Evolutionary conservation across 768 basidiomycete genomes (phyloP).

Genomic region (Tulasnella sp.): DNA sequence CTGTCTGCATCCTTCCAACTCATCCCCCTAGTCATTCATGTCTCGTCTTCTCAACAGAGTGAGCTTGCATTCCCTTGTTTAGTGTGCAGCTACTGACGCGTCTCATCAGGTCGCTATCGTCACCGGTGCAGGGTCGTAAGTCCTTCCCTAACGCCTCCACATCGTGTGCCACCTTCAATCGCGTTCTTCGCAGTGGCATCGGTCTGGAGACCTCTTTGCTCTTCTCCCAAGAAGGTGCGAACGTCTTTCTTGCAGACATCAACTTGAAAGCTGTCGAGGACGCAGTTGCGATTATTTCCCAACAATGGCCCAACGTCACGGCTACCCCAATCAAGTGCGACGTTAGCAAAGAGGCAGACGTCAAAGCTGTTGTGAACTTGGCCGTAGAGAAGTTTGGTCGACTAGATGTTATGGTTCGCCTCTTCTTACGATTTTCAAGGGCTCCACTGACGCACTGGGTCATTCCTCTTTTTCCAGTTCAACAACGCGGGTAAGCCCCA

Average conservation of each 20-base stretch:
- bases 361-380: conserved; percentile 71
- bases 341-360: conserved; percentile 79
- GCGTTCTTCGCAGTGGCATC: conserved; percentile 62
- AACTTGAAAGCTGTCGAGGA: conserved; percentile 67
- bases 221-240: conserved; percentile 92
- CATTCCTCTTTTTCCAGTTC: conserved; percentile 47
- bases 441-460: neutral
- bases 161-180: conserved; percentile 21
- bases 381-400: conserved; percentile 85
- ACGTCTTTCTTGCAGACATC: conserved; percentile 81
- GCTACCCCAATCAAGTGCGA: conserved; percentile 67
- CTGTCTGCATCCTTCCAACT: neutral
- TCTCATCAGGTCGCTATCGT: conserved; percentile 57
- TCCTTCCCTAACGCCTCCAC: conserved; percentile 18
- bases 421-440: neutral
- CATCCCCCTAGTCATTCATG: neutral
- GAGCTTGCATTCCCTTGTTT: neutral
- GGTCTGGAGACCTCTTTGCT: conserved; percentile 92
- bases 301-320: conserved; percentile 61
- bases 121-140: conserved; percentile 86
- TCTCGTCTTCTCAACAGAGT: conserved; percentile 10
- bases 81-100: neutral
- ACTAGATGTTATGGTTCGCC: conserved; percentile 82
- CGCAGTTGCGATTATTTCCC: conserved; percentile 51
- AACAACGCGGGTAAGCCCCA: conserved; percentile 65